phyloP scores from a whole-genome alignment of 2,329 filamentous ascomycete genomes.

The Calonectria ilicicola region DNA sequence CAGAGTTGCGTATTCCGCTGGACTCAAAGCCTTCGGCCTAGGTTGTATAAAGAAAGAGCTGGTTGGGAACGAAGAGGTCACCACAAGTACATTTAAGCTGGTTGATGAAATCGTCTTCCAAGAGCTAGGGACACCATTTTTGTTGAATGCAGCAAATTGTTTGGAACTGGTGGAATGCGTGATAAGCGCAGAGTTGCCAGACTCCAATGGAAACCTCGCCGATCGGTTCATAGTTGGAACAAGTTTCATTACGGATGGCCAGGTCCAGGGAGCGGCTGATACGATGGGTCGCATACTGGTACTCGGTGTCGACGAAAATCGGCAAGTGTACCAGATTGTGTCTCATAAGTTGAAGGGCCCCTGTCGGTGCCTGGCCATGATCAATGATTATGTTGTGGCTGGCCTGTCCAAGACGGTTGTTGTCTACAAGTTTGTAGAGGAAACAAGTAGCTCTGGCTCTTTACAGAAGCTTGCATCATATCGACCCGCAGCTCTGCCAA shows the following conservation, averaged over 20 bases:
- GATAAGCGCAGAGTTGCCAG: slow-evolving; percentile 79
- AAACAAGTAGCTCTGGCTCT: slow-evolving; percentile 64
- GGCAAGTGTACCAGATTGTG: slow-evolving; percentile 78
- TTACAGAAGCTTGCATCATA: slow-evolving; percentile 81
- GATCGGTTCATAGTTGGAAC: slow-evolving; percentile 96
- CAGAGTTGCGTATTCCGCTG: slow-evolving; percentile 85
- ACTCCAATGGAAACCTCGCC: slow-evolving; percentile 63
- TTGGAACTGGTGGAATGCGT: slow-evolving; percentile 87
- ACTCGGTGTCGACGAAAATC: slow-evolving; percentile 82
- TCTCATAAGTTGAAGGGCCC: slow-evolving; percentile 80
- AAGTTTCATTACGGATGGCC: slow-evolving; percentile 76
- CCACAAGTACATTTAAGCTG: slow-evolving; percentile 85
- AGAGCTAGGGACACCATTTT: slow-evolving; percentile 76
- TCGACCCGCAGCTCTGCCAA: slow-evolving; percentile 84
- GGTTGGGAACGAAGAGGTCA: slow-evolving; percentile 76
- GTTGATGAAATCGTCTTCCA: slow-evolving; percentile 93
- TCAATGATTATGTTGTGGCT: slow-evolving; percentile 83
- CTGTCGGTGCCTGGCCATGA: slow-evolving; percentile 81
- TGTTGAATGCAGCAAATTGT: slow-evolving; percentile 62
- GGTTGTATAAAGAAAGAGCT: slow-evolving; percentile 86
- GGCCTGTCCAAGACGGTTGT: slow-evolving; percentile 90
- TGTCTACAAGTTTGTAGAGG: slow-evolving; percentile 67
- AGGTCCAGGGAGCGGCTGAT: slow-evolving; percentile 59
- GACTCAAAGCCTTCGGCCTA: slow-evolving; percentile 84
- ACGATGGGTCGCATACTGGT: slow-evolving; percentile 82